Evolutionary conservation across 2,329 filamentous ascomycete genomes (phyloP).

Genomic region (Leptographium radiaticola): DNA sequence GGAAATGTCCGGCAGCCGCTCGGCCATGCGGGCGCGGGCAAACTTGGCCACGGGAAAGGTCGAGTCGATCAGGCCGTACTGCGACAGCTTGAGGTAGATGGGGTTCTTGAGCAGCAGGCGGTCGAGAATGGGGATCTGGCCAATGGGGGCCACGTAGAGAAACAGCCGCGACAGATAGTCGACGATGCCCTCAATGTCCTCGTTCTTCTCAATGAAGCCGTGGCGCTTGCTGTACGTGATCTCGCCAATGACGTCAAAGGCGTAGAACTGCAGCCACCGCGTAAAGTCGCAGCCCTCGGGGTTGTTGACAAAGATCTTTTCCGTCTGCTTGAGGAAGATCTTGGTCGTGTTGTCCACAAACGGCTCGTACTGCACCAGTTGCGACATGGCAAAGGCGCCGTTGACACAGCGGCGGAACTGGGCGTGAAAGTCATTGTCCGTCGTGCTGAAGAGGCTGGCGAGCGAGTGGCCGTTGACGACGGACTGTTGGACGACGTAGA

Average conservation of each 20-base stretch:
- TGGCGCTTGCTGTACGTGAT: constrained; percentile 65
- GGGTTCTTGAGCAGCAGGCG: constrained; percentile 62
- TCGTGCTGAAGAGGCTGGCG: constrained; percentile 64
- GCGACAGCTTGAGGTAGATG: constrained; percentile 52
- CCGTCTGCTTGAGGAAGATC: constrained; percentile 53
- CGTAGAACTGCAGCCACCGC: constrained; percentile 66
- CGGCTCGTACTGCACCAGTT: constrained; percentile 66
- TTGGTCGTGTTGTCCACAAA: constrained; percentile 64
- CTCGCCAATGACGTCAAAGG: constrained; percentile 70
- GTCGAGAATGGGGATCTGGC: constrained; percentile 61
- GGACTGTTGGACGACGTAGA: constrained; percentile 68
- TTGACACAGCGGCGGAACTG: constrained; percentile 65
- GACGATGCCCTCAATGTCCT: constrained; percentile 65
- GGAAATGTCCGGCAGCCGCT: constrained; percentile 40
- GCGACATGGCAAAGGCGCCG: constrained; percentile 64
- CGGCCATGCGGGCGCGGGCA: constrained; percentile 52
- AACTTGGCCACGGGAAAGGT: constrained; percentile 65
- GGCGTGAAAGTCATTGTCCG: constrained; percentile 62
- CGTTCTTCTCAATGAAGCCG: constrained; percentile 61
- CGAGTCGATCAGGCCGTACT: constrained; percentile 52
- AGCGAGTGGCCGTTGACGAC: constrained; percentile 55
- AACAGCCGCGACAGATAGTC: constrained; percentile 50
- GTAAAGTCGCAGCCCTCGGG: constrained; percentile 46
- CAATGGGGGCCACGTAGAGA: constrained; percentile 58
- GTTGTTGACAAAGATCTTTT: constrained; percentile 36